Evolutionary conservation across 208 protist genomes (phyloP), one percentile per base, ranked within the genome.

Genomic region (Tritrichomonas musculus): DNA sequence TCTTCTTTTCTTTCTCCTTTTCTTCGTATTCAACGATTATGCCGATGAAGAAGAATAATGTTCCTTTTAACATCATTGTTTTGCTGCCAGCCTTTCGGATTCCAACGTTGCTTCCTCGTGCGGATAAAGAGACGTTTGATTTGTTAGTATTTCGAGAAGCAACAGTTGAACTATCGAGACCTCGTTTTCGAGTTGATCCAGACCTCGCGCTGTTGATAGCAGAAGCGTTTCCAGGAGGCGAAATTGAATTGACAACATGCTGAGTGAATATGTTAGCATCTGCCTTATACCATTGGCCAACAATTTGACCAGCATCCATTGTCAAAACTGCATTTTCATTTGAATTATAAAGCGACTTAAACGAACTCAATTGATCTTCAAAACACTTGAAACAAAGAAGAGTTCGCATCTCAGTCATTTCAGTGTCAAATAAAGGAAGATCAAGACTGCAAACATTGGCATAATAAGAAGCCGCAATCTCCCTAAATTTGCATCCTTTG

Each of bases 281-380:
- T 39, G 57, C 47, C 57, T 88, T 53, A 36, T 88, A 88, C 77
- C 77, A 88, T 88, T 88, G 77, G 0, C 77, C 77, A 39, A 88
- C 77, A 88, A 88, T 47, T 53, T 88, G 47, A 57, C 27, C 47
- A 53, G 47, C 27, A 33, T 88, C 77, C 0, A 57, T 17, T 41
- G 5, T 60, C 5, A 60, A 17, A 22, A 17, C 53, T 22, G 11
- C 17, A 22, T 88, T 53, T 33, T 82, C 73, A n/a, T 33, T 44
- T 82, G 73, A 20, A 30, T 44, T 30, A 11, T 13, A 20, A 50
- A 82, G 73, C 0, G 27, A 57, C 77, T 88, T 88, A n/a, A 88
- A 88, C 33, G 47, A 13, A 20, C 47, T 20, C 9, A 41, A 88
- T 57, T 57, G 77, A 9, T 88, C 77, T 30, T 88, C 77, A 36